Evolutionary conservation across 495 filamentous ascomycete genomes (phyloP).

Genomic region (Pyrenula massariospora): DNA sequence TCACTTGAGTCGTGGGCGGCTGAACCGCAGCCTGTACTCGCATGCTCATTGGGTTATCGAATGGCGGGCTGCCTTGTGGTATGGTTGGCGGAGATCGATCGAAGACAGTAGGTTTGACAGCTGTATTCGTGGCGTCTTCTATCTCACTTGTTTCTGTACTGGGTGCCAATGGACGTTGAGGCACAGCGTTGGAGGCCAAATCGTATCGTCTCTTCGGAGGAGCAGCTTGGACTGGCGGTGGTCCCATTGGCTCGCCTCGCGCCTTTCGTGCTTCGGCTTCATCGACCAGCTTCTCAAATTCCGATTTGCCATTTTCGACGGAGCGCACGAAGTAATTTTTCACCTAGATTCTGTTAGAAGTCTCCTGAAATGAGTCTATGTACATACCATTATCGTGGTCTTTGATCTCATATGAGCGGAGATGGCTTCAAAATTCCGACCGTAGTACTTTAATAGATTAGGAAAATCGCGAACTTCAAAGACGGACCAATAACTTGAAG

Average conservation of each 20-base stretch:
- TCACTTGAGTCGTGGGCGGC: constrained; percentile 2
- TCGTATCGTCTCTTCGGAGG: constrained; percentile 49
- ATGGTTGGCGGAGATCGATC: not conserved
- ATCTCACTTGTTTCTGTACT: constrained; percentile 41
- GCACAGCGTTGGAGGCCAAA: constrained; percentile 40
- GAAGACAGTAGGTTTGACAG: constrained; percentile 18
- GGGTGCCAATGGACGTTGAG: constrained; percentile 49
- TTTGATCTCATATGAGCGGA: constrained; percentile 83
- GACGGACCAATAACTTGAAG: constrained; percentile 97
- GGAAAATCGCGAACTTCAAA: constrained; percentile 79
- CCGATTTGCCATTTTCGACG: constrained; percentile 54
- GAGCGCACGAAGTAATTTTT: constrained; percentile 84
- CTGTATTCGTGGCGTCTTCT: constrained; percentile 40
- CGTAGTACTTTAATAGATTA: constrained; percentile 64
- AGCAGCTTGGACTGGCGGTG: constrained; percentile 49
- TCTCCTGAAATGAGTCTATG: constrained; percentile 6
- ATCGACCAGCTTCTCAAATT: constrained; percentile 56
- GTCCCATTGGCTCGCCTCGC: constrained; percentile 58
- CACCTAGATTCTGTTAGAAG: constrained; percentile 47
- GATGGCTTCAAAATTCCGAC: constrained; percentile 78
- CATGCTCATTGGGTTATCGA: not conserved
- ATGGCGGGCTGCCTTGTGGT: not conserved
- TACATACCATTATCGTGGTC: constrained; percentile 80
- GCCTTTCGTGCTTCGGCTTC: constrained; percentile 59
- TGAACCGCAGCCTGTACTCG: constrained; percentile 5